Base-by-base conservation (phyloP, 2,329 filamentous ascomycete genomes). In the Xylariaceae sp. region DNA sequence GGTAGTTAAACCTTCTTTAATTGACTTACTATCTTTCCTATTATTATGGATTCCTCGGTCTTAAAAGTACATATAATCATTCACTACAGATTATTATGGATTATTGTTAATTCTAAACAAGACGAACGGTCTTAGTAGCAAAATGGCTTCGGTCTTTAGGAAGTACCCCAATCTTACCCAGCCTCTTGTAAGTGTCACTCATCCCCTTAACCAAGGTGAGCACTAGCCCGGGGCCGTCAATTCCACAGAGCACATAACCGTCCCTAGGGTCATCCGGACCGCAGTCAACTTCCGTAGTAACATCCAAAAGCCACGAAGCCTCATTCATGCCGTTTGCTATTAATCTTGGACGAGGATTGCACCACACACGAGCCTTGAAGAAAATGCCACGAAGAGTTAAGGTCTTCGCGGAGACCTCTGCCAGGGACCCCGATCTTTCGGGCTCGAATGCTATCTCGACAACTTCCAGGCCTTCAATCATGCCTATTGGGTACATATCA, bases 381-480 rank as follows among this genome's bases (percentile, higher is more conserved):
- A 37, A 18, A 11, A 37, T 11, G 11, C 33, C 33, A 18, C 33
- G 16, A 18, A 37, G 33, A 3, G 33, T 21, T 15, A 37, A 18
- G 33, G 33, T 11, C 16, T 21, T 37, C 11, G 16, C 33, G 8
- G 33, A 37, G 13, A 37, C 10, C 11, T 37, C 33, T 9, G 33
- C 21, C 7, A 37, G 21, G 8, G 33, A 21, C 16, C 33, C 33
- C 21, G 33, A 21, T n/a, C 16, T 32, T 30, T 29, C 21, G 24
- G 23, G 41, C 18, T 30, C 21, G 33, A 35, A n/a, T 23, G 41
- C 21, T 18, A 44, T 30, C 16, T 26, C 39, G 47, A 46, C 50
- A 47, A 56, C 43, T 32, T 26, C 35, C 18, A 23, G 33, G 16
- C 40, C 46, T 23, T 43, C 53, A 21, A 46, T 59, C n/a, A n/a